Percentiles rank a stretch among this genome's conserved stretches.
phyloP scores from a whole-genome alignment of 2,329 filamentous ascomycete species.

The Fusarium foetens region DNA sequence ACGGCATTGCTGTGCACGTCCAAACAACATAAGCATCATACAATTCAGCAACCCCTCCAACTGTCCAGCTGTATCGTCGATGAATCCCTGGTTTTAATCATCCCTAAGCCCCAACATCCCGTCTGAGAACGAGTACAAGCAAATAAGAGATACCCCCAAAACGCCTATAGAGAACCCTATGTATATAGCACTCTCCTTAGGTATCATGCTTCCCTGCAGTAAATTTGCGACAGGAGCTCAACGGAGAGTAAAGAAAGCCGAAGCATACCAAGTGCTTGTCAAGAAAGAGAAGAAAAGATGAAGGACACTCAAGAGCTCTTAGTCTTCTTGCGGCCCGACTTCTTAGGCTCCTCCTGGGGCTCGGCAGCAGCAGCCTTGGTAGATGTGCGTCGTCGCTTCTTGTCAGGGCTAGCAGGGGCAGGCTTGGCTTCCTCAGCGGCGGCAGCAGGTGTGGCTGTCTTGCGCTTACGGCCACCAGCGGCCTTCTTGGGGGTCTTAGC shows the following conservation, averaged over 20 bases:
- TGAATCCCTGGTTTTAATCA: constrained; percentile 22
- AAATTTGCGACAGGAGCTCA: constrained; percentile 27
- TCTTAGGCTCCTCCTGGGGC: constrained; percentile 67
- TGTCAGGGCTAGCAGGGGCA: constrained; percentile 65
- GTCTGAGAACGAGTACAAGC: constrained; percentile 28
- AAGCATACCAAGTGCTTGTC: constrained; percentile 15
- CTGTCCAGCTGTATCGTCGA: constrained; percentile 19
- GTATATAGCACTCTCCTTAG: constrained; percentile 36
- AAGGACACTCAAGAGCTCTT: constrained; percentile 50
- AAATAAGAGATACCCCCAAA: constrained; percentile 24
- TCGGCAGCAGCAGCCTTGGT: constrained; percentile 65
- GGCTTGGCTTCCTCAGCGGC: constrained; percentile 54
- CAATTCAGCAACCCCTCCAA: constrained; percentile 18
- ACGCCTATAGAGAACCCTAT: constrained; percentile 40
- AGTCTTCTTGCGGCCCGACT: constrained; percentile 69
- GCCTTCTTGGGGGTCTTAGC: constrained; percentile 69
- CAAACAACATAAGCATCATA: constrained; percentile 42
- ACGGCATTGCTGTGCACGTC: constrained; percentile 41
- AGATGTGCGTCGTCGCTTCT: constrained; percentile 70
- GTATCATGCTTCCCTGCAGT: constrained; percentile 40
- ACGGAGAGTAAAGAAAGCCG: constrained; percentile 25
- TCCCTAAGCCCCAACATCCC: constrained; percentile 22
- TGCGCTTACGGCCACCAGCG: constrained; percentile 63
- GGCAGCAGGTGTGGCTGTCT: constrained; percentile 61
- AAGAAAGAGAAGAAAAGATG: constrained; percentile 33